These are phyloP conservation scores for Epichloe brachyelytri DNA, from an alignment of 2,329 filamentous ascomycete genomes.

Conservation along the genomic window DNA sequence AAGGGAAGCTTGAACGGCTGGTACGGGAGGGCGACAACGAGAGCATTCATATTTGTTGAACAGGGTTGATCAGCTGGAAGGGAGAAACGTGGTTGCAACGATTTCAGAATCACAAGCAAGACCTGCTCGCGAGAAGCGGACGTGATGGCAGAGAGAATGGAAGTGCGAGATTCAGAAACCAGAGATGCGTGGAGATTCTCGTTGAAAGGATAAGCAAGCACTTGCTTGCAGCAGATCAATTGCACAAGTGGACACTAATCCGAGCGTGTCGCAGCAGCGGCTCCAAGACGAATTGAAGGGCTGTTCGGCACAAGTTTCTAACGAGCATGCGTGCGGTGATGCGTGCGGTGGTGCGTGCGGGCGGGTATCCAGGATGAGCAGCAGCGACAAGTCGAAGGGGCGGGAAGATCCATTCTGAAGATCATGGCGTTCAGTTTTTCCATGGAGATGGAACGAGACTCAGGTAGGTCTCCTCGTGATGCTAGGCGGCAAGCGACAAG, in stretches of 20 bases:
- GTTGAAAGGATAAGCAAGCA: background rate
- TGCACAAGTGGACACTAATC: background rate
- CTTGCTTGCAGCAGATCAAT: background rate
- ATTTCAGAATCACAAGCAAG: background rate
- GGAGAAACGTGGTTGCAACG: background rate
- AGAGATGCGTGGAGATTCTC: background rate
- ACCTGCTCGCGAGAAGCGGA: background rate
- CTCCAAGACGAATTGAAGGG: background rate
- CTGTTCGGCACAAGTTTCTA: background rate
- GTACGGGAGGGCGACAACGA: slow-evolving; percentile 10
- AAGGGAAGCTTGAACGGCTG: slow-evolving; percentile 5
- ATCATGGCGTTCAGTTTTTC: background rate
- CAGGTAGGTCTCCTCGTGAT: too few relatives aligned
- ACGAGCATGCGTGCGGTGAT: background rate
- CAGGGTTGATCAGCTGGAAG: too few relatives aligned
- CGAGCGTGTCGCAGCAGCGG: background rate
- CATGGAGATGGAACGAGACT: too few relatives aligned
- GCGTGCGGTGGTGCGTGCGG: background rate
- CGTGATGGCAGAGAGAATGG: background rate
- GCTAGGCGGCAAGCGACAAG: too few relatives aligned
- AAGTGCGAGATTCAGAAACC: background rate
- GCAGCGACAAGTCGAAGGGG: background rate
- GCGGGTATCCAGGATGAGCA: background rate
- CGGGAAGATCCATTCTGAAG: background rate
- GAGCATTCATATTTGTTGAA: slow-evolving; percentile 11